Base-by-base conservation (phyloP, 768 basidiomycete genomes). In the Serendipita sp. region DNA sequence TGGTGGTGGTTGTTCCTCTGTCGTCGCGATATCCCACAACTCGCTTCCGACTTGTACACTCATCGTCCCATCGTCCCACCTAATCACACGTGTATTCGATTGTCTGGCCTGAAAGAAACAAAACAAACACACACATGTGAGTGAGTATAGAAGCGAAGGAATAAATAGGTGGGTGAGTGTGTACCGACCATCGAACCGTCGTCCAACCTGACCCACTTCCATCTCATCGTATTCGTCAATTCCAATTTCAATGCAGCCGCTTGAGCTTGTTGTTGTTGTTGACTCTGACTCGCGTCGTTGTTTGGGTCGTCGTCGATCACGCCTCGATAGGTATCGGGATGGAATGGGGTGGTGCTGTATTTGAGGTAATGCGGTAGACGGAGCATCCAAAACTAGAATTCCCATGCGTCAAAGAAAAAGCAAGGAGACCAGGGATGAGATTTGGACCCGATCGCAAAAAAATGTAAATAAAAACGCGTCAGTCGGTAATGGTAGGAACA, bases 11-110 rank as follows among this genome's bases (percentile, higher is more conserved):
- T 71, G 72, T n/a, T 69, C 73, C 71, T 73, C 15, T 71, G 66
- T 58, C 71, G 72, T 38, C 70, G 71, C 67, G 72, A 73, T 13
- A 76, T 97, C 93, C 75, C 94, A 98, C 3, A 96, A 78, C 71
- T 98, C 95, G 73, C 89, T 88, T 47, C 96, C 96, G 64, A 99
- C 77, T 68, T 89, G 87, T 35, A 99, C 81, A 69, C 92, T 94
- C 65, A 92, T 75, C 13, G 88, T 82, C 15, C 95, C 95, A 72
- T 99, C 96, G 3, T 93, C 96, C 96, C 96, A 99, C 13, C 88
- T 83, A 65, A 99, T 83, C 45, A 97, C 77, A 35, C 93, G 86
- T 67, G 88, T 84, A 71, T 99, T 99, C 15, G 92, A 91, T 77
- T 94, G 87, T 68, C 86, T 82, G 68, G 75, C 78, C 93, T 96